These are phyloP conservation scores for Pythium phragmitis DNA, from an alignment of 352 stramenopile genomes.

Conservation along the genomic window DNA sequence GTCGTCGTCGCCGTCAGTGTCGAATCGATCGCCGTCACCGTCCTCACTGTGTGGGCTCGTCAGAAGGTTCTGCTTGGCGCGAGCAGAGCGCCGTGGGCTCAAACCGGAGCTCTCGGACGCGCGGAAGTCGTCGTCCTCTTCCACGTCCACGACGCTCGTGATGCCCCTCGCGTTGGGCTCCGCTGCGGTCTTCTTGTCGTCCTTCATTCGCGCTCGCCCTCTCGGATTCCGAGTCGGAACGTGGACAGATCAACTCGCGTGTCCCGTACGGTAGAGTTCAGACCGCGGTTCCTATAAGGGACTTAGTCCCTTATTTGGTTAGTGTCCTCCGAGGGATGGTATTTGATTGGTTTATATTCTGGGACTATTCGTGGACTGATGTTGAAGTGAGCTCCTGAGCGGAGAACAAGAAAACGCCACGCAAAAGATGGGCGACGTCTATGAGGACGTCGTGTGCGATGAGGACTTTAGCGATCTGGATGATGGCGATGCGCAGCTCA, in stretches of 20 bases:
- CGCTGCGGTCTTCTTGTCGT: constrained; percentile 28
- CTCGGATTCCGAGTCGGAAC: not conserved
- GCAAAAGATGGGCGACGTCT: constrained; percentile 31
- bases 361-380: constrained; percentile 10
- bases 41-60: constrained; percentile 26
- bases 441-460: constrained; percentile 54
- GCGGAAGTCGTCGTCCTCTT: constrained; percentile 30
- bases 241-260: constrained; percentile 7
- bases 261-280: constrained; percentile 20
- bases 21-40: constrained; percentile 25
- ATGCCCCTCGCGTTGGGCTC: constrained; percentile 41
- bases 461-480: constrained; percentile 33
- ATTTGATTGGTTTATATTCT: constrained; percentile 16
- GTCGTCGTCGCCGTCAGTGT: constrained; percentile 30
- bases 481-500: constrained; percentile 24
- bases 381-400: constrained; percentile 20
- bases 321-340: not conserved
- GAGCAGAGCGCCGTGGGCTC: constrained; percentile 38
- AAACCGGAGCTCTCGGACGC: constrained; percentile 25
- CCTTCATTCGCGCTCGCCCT: constrained; percentile 33
- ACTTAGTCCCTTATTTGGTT: not conserved
- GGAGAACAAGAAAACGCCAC: not conserved
- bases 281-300: constrained; percentile 13
- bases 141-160: constrained; percentile 46
- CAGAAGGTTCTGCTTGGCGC: constrained; percentile 23